phyloP scores from a whole-genome alignment of 768 basidiomycete species.

The Dacryopinax primogenitus region DNA sequence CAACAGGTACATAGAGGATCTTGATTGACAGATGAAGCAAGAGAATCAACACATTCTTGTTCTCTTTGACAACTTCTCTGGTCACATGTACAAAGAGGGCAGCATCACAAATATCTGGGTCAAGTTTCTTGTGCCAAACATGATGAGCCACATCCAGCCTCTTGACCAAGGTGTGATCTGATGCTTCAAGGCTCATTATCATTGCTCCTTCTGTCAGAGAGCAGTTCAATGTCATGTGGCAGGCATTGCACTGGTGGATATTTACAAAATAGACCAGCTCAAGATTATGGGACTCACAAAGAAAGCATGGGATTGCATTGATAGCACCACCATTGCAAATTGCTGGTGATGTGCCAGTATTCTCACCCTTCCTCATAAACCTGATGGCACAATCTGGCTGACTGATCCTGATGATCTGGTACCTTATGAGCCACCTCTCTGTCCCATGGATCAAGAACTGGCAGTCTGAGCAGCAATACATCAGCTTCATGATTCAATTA shows the following conservation, averaged over 20 bases:
- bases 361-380: neutral
- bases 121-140: constrained; percentile 27
- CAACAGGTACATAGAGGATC: constrained; percentile 26
- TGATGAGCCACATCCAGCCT: constrained; percentile 31
- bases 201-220: constrained; percentile 20
- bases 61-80: constrained; percentile 27
- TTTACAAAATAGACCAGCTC: constrained; percentile 30
- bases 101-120: constrained; percentile 25
- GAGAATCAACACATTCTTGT: constrained; percentile 22
- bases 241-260: constrained; percentile 20
- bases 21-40: constrained; percentile 22
- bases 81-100: constrained; percentile 22
- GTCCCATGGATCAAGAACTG: no score
- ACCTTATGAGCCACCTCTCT: constrained; percentile 1
- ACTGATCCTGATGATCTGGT: neutral
- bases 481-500: no score
- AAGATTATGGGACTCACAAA: constrained; percentile 28
- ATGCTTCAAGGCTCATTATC: constrained; percentile 30
- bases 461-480: neutral
- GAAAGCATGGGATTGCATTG: constrained; percentile 26
- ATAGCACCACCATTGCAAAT: constrained; percentile 25
- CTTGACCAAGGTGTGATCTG: constrained; percentile 29
- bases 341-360: constrained; percentile 31
- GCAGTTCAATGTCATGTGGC: constrained; percentile 25
- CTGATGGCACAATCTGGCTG: neutral